Evolutionary conservation across 495 filamentous ascomycete genomes (phyloP).

Genomic region (Daldinia bambusicola): DNA sequence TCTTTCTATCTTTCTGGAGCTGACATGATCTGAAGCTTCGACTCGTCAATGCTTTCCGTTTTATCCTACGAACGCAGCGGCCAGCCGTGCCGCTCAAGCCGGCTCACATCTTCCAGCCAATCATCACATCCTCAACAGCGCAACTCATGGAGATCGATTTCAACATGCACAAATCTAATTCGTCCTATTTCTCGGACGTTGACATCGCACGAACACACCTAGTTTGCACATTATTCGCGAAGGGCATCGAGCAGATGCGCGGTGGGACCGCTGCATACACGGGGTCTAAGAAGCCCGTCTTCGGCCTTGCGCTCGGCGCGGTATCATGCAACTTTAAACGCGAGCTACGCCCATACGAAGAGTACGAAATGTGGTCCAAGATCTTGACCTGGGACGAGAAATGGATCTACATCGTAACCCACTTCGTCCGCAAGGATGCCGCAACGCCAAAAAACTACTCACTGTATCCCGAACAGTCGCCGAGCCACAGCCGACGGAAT

Average conservation of each 20-base stretch:
- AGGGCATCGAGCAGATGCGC: constrained; percentile 63
- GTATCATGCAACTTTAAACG: constrained; percentile 73
- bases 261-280: constrained; percentile 51
- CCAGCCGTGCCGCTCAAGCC: constrained; percentile 40
- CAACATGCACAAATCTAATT: constrained; percentile 68
- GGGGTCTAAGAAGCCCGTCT: constrained; percentile 56
- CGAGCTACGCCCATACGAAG: constrained; percentile 73
- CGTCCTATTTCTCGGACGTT: constrained; percentile 79
- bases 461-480: constrained; percentile 55
- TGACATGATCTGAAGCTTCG: constrained; percentile 31
- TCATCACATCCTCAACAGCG: constrained; percentile 48
- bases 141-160: constrained; percentile 52
- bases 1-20: background rate
- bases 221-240: constrained; percentile 67
- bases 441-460: constrained; percentile 60
- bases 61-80: constrained; percentile 43
- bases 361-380: constrained; percentile 73
- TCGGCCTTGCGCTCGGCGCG: constrained; percentile 65
- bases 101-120: constrained; percentile 48
- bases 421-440: constrained; percentile 72
- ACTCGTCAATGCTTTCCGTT: constrained; percentile 49
- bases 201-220: constrained; percentile 74
- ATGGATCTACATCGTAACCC: constrained; percentile 80
- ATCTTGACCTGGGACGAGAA: constrained; percentile 82
- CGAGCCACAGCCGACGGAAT: constrained; percentile 39